These are phyloP conservation scores for Starmerella bombicola DNA, from an alignment of 805 yeast genomes.

Conservation along the genomic window DNA sequence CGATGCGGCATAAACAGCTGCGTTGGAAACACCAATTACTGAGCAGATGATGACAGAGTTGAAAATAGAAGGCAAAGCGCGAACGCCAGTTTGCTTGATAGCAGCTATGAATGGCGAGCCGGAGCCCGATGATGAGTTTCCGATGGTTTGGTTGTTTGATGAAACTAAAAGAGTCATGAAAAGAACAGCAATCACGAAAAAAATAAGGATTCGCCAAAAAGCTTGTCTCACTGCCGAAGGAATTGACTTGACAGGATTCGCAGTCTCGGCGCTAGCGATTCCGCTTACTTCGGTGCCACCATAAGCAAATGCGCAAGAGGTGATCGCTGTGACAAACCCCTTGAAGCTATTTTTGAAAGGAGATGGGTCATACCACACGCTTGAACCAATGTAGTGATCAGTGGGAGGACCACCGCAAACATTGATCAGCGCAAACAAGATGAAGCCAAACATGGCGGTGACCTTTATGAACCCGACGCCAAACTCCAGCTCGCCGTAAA, in stretches of 20 bases:
- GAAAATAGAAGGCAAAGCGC: slow-evolving; percentile 58
- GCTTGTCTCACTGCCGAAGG: slow-evolving; percentile 62
- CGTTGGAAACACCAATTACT: slow-evolving; percentile 68
- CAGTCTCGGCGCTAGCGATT: slow-evolving; percentile 61
- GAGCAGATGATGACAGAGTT: slow-evolving; percentile 68
- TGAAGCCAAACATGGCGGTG: slow-evolving; percentile 45
- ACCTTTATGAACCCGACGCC: slow-evolving; percentile 47
- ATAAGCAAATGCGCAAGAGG: slow-evolving; percentile 50
- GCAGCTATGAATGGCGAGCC: slow-evolving; percentile 84
- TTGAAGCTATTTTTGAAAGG: slow-evolving; percentile 50
- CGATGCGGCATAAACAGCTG: slow-evolving; percentile 56
- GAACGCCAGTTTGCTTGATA: slow-evolving; percentile 50
- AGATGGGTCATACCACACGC: slow-evolving; percentile 51
- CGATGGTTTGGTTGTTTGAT: slow-evolving; percentile 41
- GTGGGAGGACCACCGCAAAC: slow-evolving; percentile 55
- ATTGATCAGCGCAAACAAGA: slow-evolving; percentile 42
- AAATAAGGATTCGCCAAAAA: slow-evolving; percentile 53
- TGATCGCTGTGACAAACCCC: slow-evolving; percentile 51
- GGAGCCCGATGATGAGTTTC: slow-evolving; percentile 36
- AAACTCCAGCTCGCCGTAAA: slow-evolving; percentile 60
- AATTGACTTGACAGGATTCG: slow-evolving; percentile 53
- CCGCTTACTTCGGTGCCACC: slow-evolving; percentile 61
- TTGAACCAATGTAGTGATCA: slow-evolving; percentile 42
- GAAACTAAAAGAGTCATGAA: slow-evolving; percentile 60
- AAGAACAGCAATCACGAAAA: slow-evolving; percentile 50